These are phyloP conservation scores for Corylus americana DNA, from an alignment of 306 rosid genomes.

Conservation along the genomic window DNA sequence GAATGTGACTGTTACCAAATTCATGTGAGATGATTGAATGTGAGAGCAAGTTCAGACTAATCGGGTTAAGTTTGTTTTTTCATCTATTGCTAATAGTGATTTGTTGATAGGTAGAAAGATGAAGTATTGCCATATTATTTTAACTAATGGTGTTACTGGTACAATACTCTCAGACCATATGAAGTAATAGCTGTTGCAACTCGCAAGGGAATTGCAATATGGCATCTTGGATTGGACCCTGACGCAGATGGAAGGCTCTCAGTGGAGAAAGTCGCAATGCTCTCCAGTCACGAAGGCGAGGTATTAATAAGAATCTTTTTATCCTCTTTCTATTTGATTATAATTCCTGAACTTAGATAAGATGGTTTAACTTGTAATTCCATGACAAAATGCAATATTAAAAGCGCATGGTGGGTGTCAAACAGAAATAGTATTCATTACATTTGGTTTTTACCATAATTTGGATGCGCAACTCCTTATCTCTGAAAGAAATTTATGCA, in stretches of 20 bases:
- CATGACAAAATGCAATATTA: neutral
- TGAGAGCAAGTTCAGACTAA: slow-evolving; percentile 14
- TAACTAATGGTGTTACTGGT: slow-evolving; percentile 11
- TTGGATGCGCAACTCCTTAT: neutral
- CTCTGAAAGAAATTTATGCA: neutral
- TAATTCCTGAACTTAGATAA: slow-evolving; percentile 3
- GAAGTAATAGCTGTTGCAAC: slow-evolving; percentile 87
- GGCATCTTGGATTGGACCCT: slow-evolving; percentile 85
- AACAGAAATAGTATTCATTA: neutral
- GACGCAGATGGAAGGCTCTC: slow-evolving; percentile 75
- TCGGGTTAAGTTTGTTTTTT: slow-evolving; percentile 6
- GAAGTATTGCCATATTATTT: neutral
- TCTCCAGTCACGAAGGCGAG: slow-evolving; percentile 74
- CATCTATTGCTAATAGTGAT: slow-evolving; percentile 4
- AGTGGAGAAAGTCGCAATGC: slow-evolving; percentile 62
- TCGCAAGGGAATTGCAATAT: slow-evolving; percentile 65
- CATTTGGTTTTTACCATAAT: neutral
- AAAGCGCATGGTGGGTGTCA: neutral
- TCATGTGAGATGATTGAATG: neutral
- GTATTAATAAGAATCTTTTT: slow-evolving; percentile 38
- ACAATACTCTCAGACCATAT: slow-evolving; percentile 52
- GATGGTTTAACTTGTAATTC: slow-evolving; percentile 7
- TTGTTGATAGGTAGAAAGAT: slow-evolving; percentile 18
- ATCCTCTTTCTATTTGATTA: slow-evolving; percentile 11
- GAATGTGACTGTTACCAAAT: neutral